A percentile compares a stretch with the other conserved stretches of the same genome.
phyloP scores from a whole-genome alignment of 1,139 yeast genomes.

The Yamadazyma kanchanaburiensis region DNA sequence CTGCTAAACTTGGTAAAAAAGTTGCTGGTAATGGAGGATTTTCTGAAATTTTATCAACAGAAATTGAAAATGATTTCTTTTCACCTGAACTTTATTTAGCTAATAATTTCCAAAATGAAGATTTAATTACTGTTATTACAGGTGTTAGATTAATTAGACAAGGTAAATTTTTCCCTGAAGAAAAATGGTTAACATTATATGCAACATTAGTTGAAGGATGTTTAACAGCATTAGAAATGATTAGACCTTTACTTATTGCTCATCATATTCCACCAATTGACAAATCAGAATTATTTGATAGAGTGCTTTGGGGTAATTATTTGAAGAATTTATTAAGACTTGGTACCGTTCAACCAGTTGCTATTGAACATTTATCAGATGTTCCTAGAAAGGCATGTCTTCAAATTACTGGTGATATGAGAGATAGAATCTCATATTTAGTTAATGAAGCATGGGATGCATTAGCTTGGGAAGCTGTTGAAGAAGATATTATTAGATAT shows the following conservation, averaged over 20 bases:
- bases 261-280: slow-evolving; percentile 56
- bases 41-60: slow-evolving; percentile 22
- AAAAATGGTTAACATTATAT: slow-evolving; percentile 67
- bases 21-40: slow-evolving; percentile 48
- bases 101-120: slow-evolving; percentile 35
- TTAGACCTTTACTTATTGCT: slow-evolving; percentile 51
- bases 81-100: slow-evolving; percentile 31
- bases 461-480: slow-evolving; percentile 65
- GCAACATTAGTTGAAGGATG: slow-evolving; percentile 61
- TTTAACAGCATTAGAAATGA: slow-evolving; percentile 54
- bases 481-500: slow-evolving; percentile 59
- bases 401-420: slow-evolving; percentile 60
- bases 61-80: slow-evolving; percentile 31
- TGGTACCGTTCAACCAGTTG: slow-evolving; percentile 54
- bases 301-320: slow-evolving; percentile 64
- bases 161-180: slow-evolving; percentile 61
- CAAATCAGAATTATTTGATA: slow-evolving; percentile 46
- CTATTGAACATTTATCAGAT: slow-evolving; percentile 62
- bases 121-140: slow-evolving; percentile 45
- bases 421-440: slow-evolving; percentile 57
- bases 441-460: slow-evolving; percentile 68
- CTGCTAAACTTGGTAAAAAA: slow-evolving; percentile 50
- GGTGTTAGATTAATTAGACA: slow-evolving; percentile 58
- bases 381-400: slow-evolving; percentile 73
- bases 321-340: slow-evolving; percentile 54